Evolutionary conservation across 495 filamentous ascomycete species (phyloP), one percentile per base, ranked within the genome.

Genomic region (Hypoxylon perforatum): DNA sequence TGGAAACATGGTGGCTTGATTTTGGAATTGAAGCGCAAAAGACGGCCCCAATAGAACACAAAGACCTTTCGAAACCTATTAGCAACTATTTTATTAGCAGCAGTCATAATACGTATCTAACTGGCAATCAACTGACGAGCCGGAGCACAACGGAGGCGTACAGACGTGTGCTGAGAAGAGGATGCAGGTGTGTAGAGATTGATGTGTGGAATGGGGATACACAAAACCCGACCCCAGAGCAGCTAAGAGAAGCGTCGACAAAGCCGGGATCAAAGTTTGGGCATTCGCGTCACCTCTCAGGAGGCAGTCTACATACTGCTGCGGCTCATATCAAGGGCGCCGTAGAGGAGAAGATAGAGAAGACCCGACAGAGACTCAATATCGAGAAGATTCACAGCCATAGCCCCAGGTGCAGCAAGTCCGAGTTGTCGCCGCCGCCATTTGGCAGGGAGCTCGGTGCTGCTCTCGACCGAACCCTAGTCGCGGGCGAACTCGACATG

Each of bases 21-120:
- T 74, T 71, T 23, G 73, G 75, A 0, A 79, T 77, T 71, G 49
- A 73, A 21, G 78, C 76, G 12, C 64, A 73, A 15, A 73, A 67
- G 36, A 66, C 69, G 7, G 50, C 58, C 14, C 36, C 64, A 4
- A 8, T 63, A 3, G 58, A 69, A 17, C 65, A 76, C 2, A 73
- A 76, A 10, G 77, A 81, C 61, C 45, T 73, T 15, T 74, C 76
- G 1, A 75, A 76, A 25, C 92, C 92, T 12, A 82, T 97, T 41
- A 91, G 88, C 63, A 91, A 92, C 64, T 98, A 97, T 78, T 97
- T 92, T 72, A 91, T 98, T 65, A 94, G 89, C 42, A 92, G 89
- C 25, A 94, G 90, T 65, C 94, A 98, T 78, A 98, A 98, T 74
- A 97, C 94, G 0, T 98, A 97, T 71, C 81, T 98, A 63, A 90